Base-by-base conservation (phyloP, 495 filamentous ascomycete genomes). In the Clavariopsis aquatica region DNA sequence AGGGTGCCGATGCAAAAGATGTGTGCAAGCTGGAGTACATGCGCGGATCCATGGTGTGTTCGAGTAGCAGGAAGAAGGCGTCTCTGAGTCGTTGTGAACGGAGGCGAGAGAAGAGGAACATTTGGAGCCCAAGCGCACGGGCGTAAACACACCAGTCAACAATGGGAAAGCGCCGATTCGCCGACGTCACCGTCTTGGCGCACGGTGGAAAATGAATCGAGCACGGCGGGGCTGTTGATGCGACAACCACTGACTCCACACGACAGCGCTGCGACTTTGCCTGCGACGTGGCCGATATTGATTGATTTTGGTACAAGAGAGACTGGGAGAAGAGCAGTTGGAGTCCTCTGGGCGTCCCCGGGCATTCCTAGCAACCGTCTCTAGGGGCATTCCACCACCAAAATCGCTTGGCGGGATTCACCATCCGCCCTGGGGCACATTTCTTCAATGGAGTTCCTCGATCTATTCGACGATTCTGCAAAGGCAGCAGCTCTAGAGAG, bases 41-140 rank as follows among this genome's bases (percentile, higher is more conserved):
- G 62, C 83, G 81, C 68, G 81, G 76, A 67, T 87, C 84, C 58
- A 85, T 73, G 72, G 81, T 79, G 82, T 85, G 84, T 52, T 81
- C 77, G 73, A 78, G 71, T n/a, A 79, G 62, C 19, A 31, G 56
- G 26, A 27, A 70, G 20, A 51, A 20, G 22, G 46, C 19, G 19
- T 57, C 46, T 56, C 73, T n/a, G 49, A 70, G 66, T 71, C 77
- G 59, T 71, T 72, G 68, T 60, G 78, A 78, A 60, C 73, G 78
- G 72, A 82, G 78, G 73, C 79, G 76, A 73, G 81, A 76, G 78
- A 75, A 73, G 74, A 71, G 58, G 79, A 78, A 71, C 81, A 79
- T 77, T n/a, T n/a, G n/a, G n/a, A n/a, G n/a, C n/a, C n/a, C n/a
- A n/a, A n/a, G n/a, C n/a, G 38, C 38, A 43, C 38, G 15, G 38